Conservation (phyloP, 495 filamentous ascomycete genomes). For the Neurospora sp. region DNA sequence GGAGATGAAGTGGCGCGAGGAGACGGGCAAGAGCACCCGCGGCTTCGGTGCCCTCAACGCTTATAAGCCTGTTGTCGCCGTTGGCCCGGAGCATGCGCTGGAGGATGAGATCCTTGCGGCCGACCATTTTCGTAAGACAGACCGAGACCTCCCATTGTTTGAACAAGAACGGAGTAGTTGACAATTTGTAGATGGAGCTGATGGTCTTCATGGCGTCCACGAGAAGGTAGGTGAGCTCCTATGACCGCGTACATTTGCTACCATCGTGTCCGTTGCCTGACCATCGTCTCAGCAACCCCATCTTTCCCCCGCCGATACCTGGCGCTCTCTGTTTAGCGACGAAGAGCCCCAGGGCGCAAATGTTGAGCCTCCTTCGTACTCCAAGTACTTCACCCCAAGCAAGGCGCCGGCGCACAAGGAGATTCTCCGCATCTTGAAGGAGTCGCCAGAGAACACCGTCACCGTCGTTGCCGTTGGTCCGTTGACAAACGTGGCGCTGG, state of each 20-base stretch:
- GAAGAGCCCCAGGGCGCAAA: slow-evolving; percentile 24
- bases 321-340: slow-evolving; percentile 71
- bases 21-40: slow-evolving; percentile 45
- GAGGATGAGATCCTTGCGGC: slow-evolving; percentile 75
- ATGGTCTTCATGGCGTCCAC: slow-evolving; percentile 90
- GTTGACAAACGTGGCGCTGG: slow-evolving; percentile 81
- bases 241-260: background rate
- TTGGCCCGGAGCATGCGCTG: slow-evolving; percentile 77
- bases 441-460: slow-evolving; percentile 72
- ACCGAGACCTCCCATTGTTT: background rate
- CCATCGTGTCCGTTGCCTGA: background rate
- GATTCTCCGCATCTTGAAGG: slow-evolving; percentile 70
- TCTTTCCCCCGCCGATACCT: slow-evolving; percentile 70
- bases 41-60: slow-evolving; percentile 60
- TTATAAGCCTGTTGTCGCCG: slow-evolving; percentile 70
- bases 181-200: slow-evolving; percentile 58
- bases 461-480: slow-evolving; percentile 86
- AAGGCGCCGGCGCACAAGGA: slow-evolving; percentile 63
- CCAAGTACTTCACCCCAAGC: slow-evolving; percentile 61
- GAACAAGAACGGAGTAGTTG: background rate
- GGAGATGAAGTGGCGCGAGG: slow-evolving; percentile 74
- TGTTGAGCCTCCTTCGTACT: slow-evolving; percentile 30
- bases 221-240: slow-evolving; percentile 45
- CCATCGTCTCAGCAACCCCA: slow-evolving; percentile 61
- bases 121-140: slow-evolving; percentile 72